Evolutionary conservation across 495 filamentous ascomycete genomes (phyloP), one percentile per base, ranked within the genome.

Genomic region (Aspergillus cristatus): DNA sequence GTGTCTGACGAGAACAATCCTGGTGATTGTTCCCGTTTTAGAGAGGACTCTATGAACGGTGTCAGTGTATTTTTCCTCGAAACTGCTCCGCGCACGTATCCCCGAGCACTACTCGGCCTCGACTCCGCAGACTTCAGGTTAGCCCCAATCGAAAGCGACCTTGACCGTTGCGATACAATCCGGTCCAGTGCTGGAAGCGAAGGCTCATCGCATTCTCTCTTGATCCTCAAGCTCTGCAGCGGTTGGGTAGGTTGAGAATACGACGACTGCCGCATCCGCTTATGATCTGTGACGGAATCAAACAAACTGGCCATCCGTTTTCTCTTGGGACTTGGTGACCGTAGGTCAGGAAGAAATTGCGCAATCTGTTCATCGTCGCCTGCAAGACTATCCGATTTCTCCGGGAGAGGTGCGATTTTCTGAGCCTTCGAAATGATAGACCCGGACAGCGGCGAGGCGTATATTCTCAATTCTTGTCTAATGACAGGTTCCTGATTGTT

Each of bases 201-300:
- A 6, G 56, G 48, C 17, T 70, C 67, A 10, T 65, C 63, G 6
- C 58, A 53, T 30, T 68, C 64, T 14, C 60, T 49, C 41, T 70
- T 70, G 30, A 63, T 53, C 28, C 20, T 24, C 0, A 60, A 51
- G 1, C 42, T 44, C 20, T 60, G 57, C n/a, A 58, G 45, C 30
- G 63, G 60, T 26, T 63, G 58, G 8, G 57, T 55, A 11, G 61
- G 54, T 14, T 46, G 47, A 12, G 57, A 55, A 22, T 57, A 48
- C 0, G 54, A 57, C 20, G 4, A 8, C 35, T 71, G 63, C 34
- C 67, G 69, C 11, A 75, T 67, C 33, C 69, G 68, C 30, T 60
- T 68, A 26, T 72, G 68, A 39, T 71, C 68, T 5, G 67, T 64
- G n/a, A 76, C 77, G 34, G 72, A 65, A 32, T 82, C 73, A 43